Percentiles rank a stretch among this genome's conserved stretches.
These are phyloP conservation scores for Termitomyces sp. DNA, from an alignment of 768 basidiomycete genomes.

Conservation along the genomic window DNA sequence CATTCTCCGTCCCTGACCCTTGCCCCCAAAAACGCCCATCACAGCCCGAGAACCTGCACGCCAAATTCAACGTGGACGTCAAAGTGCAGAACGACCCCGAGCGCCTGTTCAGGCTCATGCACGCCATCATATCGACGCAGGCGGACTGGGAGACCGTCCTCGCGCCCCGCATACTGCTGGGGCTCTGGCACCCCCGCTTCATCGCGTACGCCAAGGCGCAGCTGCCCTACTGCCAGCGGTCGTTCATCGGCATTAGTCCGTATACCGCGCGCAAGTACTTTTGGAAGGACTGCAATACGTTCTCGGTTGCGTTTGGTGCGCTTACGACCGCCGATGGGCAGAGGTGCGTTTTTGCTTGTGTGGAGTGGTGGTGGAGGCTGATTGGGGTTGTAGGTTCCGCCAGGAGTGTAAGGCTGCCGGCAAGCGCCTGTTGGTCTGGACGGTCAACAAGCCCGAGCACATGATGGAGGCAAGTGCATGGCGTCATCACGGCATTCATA, in stretches of 20 bases:
- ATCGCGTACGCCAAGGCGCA: constrained; percentile 65
- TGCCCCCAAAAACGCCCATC: neutral
- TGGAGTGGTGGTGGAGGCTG: neutral
- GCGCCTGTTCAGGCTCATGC: constrained; percentile 77
- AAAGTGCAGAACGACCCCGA: constrained; percentile 91
- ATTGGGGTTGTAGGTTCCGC: constrained; percentile 52
- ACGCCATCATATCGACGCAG: constrained; percentile 56
- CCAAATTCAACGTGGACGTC: constrained; percentile 85
- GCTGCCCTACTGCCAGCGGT: constrained; percentile 79
- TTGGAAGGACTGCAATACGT: constrained; percentile 81
- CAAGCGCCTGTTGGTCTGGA: constrained; percentile 93
- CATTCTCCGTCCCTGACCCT: neutral
- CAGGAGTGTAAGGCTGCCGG: constrained; percentile 71
- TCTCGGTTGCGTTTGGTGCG: constrained; percentile 75
- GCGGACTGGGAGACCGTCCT: constrained; percentile 68
- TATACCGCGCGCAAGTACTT: constrained; percentile 79
- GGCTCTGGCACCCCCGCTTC: constrained; percentile 91
- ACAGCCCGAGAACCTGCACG: constrained; percentile 69
- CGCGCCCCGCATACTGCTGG: constrained; percentile 76
- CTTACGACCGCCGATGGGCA: constrained; percentile 71
- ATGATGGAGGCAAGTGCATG: constrained; percentile 75
- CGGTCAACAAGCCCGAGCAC: constrained; percentile 83
- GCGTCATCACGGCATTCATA: neutral
- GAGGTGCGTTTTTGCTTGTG: constrained; percentile 35
- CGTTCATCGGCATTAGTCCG: constrained; percentile 76